Evolutionary conservation across 139 green algal genomes (phyloP).

Genomic region (Chlamydomonas eustigma): DNA sequence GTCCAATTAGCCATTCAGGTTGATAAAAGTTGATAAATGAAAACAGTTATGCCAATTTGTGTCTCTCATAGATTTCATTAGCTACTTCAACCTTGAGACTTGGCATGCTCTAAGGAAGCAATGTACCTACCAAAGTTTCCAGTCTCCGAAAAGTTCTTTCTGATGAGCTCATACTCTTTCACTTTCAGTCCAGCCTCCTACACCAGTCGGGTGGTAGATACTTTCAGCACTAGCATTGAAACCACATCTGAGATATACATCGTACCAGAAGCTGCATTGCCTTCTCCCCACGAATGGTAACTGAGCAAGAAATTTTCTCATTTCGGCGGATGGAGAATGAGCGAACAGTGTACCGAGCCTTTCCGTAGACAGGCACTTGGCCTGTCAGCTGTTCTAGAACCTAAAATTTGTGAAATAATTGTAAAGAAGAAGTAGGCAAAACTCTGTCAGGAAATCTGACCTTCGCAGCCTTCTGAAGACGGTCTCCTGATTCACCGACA

Average conservation of each 20-base stretch:
- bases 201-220: background rate
- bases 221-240: background rate
- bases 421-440: too few species aligned
- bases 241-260: background rate
- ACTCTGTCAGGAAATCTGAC: too few species aligned
- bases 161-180: conserved; percentile 98
- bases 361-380: conserved; percentile 96
- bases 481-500: conserved; percentile 95
- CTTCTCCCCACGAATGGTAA: conserved; percentile 98
- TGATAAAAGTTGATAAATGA: too few species aligned
- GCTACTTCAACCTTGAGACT: too few species aligned
- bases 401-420: too few species aligned
- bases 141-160: conserved; percentile 93
- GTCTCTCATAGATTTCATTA: too few species aligned
- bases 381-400: conserved; percentile 99
- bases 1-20: too few species aligned
- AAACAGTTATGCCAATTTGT: too few species aligned
- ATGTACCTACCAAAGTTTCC: conserved; percentile 89
- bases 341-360: conserved; percentile 97
- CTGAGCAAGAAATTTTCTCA: conserved; percentile 96
- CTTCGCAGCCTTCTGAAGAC: conserved; percentile 98
- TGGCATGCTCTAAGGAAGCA: background rate
- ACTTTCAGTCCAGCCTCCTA: conserved; percentile 98
- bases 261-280: conserved; percentile 80
- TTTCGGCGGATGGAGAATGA: conserved; percentile 97